These are phyloP conservation scores for Aphanomyces stellatus DNA, from an alignment of 352 stramenopile species.

Conservation along the genomic window DNA sequence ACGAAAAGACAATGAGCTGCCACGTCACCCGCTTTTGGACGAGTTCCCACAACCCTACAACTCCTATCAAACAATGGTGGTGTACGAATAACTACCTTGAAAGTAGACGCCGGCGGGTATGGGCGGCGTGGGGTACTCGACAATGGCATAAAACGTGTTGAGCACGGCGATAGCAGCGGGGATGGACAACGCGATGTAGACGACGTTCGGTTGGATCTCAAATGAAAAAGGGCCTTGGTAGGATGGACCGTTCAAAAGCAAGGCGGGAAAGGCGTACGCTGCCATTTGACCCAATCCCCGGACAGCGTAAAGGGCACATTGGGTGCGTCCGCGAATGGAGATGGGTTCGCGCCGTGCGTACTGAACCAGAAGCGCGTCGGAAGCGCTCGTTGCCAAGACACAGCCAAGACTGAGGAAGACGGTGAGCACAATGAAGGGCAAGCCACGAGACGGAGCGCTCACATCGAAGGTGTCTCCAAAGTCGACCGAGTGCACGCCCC, in stretches of 20 bases:
- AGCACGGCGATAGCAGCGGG: background rate
- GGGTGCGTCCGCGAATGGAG: background rate
- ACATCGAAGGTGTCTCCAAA: background rate
- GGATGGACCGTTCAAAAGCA: constrained; percentile 1
- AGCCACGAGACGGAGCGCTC: background rate
- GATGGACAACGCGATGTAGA: background rate
- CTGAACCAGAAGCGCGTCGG: background rate
- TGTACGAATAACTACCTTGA: constrained; percentile 8
- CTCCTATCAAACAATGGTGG: background rate
- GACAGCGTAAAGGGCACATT: background rate
- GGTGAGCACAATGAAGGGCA: background rate
- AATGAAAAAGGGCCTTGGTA: constrained; percentile 9
- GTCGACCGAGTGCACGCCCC: background rate
- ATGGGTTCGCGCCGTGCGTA: constrained; percentile 7
- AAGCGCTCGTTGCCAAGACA: background rate
- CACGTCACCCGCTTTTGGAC: constrained; percentile 40
- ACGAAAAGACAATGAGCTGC: constrained; percentile 37
- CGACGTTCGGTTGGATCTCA: background rate
- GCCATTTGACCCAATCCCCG: background rate
- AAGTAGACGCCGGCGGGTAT: background rate
- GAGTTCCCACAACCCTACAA: constrained; percentile 39
- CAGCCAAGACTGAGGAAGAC: constrained; percentile 4
- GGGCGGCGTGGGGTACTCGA: background rate
- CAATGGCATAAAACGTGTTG: background rate
- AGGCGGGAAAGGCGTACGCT: background rate